Conservation (phyloP, 2,329 filamentous ascomycete genomes). For the Talaromyces verruculosus region DNA sequence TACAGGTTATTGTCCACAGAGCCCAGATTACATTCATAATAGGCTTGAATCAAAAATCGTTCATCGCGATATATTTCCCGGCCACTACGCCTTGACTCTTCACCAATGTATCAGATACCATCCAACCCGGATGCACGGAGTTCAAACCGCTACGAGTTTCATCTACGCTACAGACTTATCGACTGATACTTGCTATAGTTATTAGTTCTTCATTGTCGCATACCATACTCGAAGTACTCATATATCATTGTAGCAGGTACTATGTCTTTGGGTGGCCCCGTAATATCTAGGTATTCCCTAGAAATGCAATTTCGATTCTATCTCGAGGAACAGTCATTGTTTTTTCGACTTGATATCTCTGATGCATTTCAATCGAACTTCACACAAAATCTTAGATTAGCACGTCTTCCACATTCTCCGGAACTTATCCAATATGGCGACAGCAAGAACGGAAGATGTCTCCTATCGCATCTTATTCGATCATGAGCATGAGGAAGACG, state of each 20-base stretch:
- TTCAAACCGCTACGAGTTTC: background rate
- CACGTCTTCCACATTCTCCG: background rate
- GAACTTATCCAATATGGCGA: background rate
- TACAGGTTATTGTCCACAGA: background rate
- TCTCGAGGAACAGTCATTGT: background rate
- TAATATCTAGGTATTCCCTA: background rate
- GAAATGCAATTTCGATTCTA: background rate
- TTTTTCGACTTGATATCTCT: background rate
- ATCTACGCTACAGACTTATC: background rate
- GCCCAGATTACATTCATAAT: background rate
- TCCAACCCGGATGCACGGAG: background rate
- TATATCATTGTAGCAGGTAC: background rate
- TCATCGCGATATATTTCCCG: background rate
- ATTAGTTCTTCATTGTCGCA: background rate
- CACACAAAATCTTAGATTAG: background rate
- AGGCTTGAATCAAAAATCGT: background rate
- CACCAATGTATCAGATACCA: background rate
- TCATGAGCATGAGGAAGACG: slow-evolving; percentile 1
- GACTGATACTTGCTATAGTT: background rate
- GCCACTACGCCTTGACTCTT: background rate
- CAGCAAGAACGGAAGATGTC: background rate
- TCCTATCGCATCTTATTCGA: slow-evolving; percentile 8
- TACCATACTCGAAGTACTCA: background rate
- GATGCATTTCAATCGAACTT: background rate
- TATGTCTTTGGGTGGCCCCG: background rate